Evolutionary conservation across 495 filamentous ascomycete species (phyloP), one percentile per base, ranked within the genome.

Genomic region (Daldinia vernicosa): DNA sequence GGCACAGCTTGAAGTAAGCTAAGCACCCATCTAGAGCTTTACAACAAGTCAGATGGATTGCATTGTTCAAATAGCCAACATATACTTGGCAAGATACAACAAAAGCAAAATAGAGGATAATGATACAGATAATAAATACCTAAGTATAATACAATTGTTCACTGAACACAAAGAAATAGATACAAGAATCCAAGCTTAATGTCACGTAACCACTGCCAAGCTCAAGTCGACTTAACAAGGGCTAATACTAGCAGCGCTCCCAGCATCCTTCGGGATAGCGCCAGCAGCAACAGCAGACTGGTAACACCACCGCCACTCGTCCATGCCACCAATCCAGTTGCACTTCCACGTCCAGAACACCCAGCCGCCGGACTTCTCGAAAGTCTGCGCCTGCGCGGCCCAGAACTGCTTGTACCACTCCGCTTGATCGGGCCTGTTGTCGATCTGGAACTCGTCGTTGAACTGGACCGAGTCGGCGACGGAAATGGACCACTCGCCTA

Each of bases 281-380:
- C 84, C 82, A 0, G 80, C 84, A 17, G 78, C 76, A 7, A 86
- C 83, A 7, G 83, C 85, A 66, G 81, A 79, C 63, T 84, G 70
- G 72, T 90, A 90, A 33, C 82, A 82, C 87, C 88, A 90, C 27
- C 88, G 77, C 75, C 82, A 89, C 75, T 90, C 88, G 22, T 84
- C 80, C 55, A 85, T 75, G 60, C 86, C 77, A 11, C 78, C 72
- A 61, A 75, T 75, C 70, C 70, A 75, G 60, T 75, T 75, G 62
- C 72, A 75, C 79, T 89, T 91, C 89, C 89, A 90, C 11, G 80
- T 80, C 89, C 88, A 91, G 74, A 88, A 90, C 3, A 89, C 70
- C 88, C 89, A 90, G 0, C 89, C 89, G 11, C 78, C 77, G 47
- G 83, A 81, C 72, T 83, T 81, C 80, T 90, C 88, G 66, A 88